Conservation (phyloP, 129 eudicot genomes). For the Artemisia annua region DNA sequence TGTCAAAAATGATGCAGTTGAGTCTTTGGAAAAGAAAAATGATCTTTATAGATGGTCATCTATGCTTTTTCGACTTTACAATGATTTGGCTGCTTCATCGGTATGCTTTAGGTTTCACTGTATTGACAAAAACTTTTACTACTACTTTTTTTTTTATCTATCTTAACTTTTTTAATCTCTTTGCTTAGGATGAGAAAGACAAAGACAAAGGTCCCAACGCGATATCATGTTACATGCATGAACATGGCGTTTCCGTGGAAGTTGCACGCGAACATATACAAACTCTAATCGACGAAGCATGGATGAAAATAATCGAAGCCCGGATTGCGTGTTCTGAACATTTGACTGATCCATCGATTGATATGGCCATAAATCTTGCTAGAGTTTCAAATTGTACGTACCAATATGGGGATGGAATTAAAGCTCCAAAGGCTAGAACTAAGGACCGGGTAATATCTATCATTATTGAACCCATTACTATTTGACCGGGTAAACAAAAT, state of each 20-base stretch:
- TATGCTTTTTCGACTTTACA: constrained; percentile 42
- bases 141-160: too few species aligned
- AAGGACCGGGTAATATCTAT: neutral
- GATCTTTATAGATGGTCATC: constrained; percentile 52
- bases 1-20: constrained; percentile 7
- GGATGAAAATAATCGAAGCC: constrained; percentile 5
- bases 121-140: too few species aligned
- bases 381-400: neutral
- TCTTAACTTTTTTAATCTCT: neutral
- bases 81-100: constrained; percentile 36
- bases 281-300: neutral
- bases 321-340: neutral
- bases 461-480: neutral
- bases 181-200: neutral
- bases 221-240: neutral
- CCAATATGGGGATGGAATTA: neutral
- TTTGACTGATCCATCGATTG: neutral
- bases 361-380: constrained; percentile 4
- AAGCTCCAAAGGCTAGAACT: neutral
- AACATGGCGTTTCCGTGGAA: neutral
- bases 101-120: constrained; percentile 14
- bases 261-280: neutral
- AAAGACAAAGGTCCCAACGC: neutral
- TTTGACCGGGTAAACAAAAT: too few species aligned
- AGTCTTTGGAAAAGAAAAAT: constrained; percentile 21